Conservation (phyloP, 768 basidiomycete species). For the Coprinellus micaceus region DNA sequence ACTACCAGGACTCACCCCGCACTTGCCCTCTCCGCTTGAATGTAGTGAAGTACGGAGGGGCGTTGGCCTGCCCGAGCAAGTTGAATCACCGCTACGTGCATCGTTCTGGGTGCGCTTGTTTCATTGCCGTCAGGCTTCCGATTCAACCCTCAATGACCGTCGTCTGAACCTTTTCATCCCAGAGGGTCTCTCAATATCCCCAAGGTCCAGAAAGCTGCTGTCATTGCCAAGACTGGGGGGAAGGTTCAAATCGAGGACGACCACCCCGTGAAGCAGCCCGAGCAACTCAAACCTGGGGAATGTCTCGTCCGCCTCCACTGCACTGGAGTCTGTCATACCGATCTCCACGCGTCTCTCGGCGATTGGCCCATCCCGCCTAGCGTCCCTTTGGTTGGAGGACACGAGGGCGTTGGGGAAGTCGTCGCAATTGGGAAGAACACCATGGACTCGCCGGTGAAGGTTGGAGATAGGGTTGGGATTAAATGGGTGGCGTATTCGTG, state of each 20-base stretch:
- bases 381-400: constrained; percentile 73
- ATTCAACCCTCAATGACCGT: too few relatives aligned
- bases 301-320: constrained; percentile 73
- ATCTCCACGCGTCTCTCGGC: constrained; percentile 67
- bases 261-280: constrained; percentile 52
- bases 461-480: constrained; percentile 81
- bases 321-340: constrained; percentile 84
- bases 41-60: too few relatives aligned
- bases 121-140: too few relatives aligned
- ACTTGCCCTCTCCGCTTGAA: too few relatives aligned
- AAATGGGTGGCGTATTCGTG: constrained; percentile 80
- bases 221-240: constrained; percentile 33
- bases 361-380: constrained; percentile 79
- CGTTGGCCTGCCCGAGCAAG: too few relatives aligned
- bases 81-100: too few relatives aligned
- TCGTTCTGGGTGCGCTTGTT: too few relatives aligned
- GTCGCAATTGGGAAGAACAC: constrained; percentile 77
- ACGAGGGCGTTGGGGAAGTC: constrained; percentile 79
- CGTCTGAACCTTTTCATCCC: too few relatives aligned
- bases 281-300: constrained; percentile 61
- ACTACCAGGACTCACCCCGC: too few relatives aligned
- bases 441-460: constrained; percentile 52
- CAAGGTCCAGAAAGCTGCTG: constrained; percentile 39
- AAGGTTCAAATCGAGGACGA: constrained; percentile 38
- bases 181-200: too few relatives aligned